phyloP scores from a whole-genome alignment of 768 basidiomycete genomes.

The Boletellus ananiceps region DNA sequence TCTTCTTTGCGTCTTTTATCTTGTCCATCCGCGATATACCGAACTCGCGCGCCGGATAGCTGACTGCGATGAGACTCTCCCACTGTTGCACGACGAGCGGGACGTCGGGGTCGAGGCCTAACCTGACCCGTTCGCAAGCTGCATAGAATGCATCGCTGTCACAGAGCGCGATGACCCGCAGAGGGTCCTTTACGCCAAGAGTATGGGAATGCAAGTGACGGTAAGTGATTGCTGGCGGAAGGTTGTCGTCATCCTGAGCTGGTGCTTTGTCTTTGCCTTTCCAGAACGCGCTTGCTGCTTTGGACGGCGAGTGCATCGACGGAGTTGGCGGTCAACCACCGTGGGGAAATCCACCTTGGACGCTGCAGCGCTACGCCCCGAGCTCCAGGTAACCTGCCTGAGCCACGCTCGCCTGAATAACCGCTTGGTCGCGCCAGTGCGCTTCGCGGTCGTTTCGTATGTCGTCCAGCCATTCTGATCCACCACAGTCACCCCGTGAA shows the following conservation, averaged over 20 bases:
- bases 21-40: constrained; percentile 93
- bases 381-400: too few relatives aligned
- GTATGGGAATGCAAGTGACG: constrained; percentile 67
- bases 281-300: constrained; percentile 26
- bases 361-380: too few relatives aligned
- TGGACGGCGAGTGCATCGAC: constrained; percentile 20
- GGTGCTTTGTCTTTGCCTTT: constrained; percentile 56
- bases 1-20: constrained; percentile 74
- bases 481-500: constrained; percentile 58
- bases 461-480: constrained; percentile 16
- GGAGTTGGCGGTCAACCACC: neutral
- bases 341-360: neutral
- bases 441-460: neutral
- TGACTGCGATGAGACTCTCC: constrained; percentile 88
- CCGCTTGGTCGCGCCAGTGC: neutral
- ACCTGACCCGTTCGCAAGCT: constrained; percentile 81
- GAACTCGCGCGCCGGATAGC: constrained; percentile 89
- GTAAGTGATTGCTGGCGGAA: constrained; percentile 70
- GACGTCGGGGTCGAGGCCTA: constrained; percentile 54
- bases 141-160: constrained; percentile 86
- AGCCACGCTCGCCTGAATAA: too few relatives aligned
- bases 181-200: constrained; percentile 66
- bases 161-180: constrained; percentile 84
- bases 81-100: constrained; percentile 87
- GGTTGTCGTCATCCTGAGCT: constrained; percentile 50